phyloP scores from a whole-genome alignment of 129 eudicot species.

The Rutidosis leptorrhynchoides region DNA sequence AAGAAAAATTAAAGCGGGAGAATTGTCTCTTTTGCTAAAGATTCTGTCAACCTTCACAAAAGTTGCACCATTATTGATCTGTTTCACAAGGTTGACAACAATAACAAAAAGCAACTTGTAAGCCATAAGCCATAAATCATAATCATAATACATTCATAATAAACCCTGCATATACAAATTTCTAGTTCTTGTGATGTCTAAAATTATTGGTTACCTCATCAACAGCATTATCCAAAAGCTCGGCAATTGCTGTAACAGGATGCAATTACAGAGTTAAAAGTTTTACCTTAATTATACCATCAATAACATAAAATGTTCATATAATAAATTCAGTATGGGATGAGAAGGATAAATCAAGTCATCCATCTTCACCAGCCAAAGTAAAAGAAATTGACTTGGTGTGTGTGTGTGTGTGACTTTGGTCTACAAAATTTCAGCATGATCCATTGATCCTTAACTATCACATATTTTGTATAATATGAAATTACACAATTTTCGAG shows the following conservation, averaged over 20 bases:
- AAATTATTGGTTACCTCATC: constrained; percentile 62
- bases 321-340: constrained; percentile 5
- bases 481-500: neutral
- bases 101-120: too few relatives aligned
- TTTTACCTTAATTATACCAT: constrained; percentile 4
- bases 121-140: too few relatives aligned
- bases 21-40: constrained; percentile 67
- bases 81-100: constrained; percentile 22
- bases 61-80: constrained; percentile 86
- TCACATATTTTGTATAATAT: neutral
- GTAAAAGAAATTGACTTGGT: neutral
- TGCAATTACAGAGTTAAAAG: constrained; percentile 14
- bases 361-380: constrained; percentile 4
- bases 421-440: constrained; percentile 7
- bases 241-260: constrained; percentile 74
- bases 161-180: neutral
- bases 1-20: constrained; percentile 85
- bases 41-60: constrained; percentile 83
- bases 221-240: constrained; percentile 91
- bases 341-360: neutral
- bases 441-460: neutral
- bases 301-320: neutral
- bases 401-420: neutral
- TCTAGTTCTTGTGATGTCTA: constrained; percentile 7
- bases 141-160: too few relatives aligned